Conservation (phyloP, 208 protist species). For the Wallacemonas rigidus region DNA sequence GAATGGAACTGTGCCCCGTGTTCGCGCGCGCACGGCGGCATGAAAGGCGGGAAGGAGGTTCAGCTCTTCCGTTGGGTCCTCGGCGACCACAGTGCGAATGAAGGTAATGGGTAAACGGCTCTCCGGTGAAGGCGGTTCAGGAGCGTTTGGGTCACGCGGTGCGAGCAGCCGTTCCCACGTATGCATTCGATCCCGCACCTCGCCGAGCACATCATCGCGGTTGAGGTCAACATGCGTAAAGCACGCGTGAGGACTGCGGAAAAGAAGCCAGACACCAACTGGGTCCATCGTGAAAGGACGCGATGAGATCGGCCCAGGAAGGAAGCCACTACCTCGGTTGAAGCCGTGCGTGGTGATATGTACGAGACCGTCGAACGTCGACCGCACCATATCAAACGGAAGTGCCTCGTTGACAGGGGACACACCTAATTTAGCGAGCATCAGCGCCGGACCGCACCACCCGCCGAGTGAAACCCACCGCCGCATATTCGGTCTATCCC, state of each 20-base stretch:
- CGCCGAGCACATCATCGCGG: constrained; percentile 37
- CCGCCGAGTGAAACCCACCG: constrained; percentile 83
- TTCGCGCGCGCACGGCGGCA: constrained; percentile 40
- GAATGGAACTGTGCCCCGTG: constrained; percentile 49
- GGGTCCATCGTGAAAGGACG: constrained; percentile 54
- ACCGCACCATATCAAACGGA: constrained; percentile 84
- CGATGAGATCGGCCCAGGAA: constrained; percentile 15
- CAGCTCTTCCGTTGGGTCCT: constrained; percentile 64
- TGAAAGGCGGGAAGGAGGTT: constrained; percentile 65
- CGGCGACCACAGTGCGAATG: constrained; percentile 71
- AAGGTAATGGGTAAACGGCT: constrained; percentile 51
- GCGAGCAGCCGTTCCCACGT: constrained; percentile 60
- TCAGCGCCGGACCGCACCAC: constrained; percentile 80
- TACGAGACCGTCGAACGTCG: constrained; percentile 80
- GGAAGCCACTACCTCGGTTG: constrained; percentile 8
- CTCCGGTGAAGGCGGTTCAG: neutral
- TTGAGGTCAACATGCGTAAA: constrained; percentile 88
- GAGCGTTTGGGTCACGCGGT: neutral
- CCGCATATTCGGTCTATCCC: constrained; percentile 33
- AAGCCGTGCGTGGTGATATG: constrained; percentile 62
- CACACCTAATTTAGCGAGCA: constrained; percentile 76
- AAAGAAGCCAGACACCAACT: constrained; percentile 72
- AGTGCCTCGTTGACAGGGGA: constrained; percentile 39
- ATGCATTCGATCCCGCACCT: constrained; percentile 53
- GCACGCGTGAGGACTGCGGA: constrained; percentile 77